Evolutionary conservation across 2,329 filamentous ascomycete genomes (phyloP), one percentile per base, ranked within the genome.

Genomic region (Mollisiaceae sp.): DNA sequence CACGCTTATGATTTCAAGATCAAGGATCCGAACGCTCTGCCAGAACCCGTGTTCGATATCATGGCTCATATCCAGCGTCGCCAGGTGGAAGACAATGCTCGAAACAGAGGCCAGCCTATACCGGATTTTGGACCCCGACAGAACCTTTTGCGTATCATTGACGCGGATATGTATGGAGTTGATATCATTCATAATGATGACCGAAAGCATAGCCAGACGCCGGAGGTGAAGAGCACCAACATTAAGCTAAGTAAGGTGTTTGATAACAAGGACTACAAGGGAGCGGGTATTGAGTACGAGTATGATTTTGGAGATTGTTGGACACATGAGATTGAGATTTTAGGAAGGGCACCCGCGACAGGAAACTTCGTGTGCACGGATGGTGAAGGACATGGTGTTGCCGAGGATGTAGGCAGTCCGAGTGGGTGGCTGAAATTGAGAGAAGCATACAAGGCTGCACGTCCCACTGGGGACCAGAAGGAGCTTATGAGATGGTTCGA

Each of bases 351-450:
- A 35, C 39, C 50, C 14, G 52, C 62, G 12, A 73, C 60, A 18
- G 32, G 52, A 11, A 45, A 59, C 8, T 72, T 76, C 45, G 27
- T 65, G 2, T 75, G 75, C 60, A 36, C 73, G 1, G 72, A 73
- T 8, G 75, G 73, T 0, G 62, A 72, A 35, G 75, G 74, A 2
- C 74, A 78, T 65, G 56, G 59, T 9, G 69, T 73, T 32, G 73
- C 75, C 20, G 77, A 79, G 67, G 76, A 78, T 61, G 71, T 70
- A 12, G 75, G 76, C 11, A 62, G 73, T 5, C 18, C 35, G 2
- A 14, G 4, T 15, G 76, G 75, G 11, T 78, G 77, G 76, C 59
- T 73, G 36, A 67, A 70, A 41, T 56, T 79, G 15, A 73, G 74
- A 60, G 70, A 70, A 14, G 77, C 76, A 3, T 79, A 77, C 64